Evolutionary conservation across 2,329 filamentous ascomycete genomes (phyloP).

Genomic region (Aspergillus sp.): DNA sequence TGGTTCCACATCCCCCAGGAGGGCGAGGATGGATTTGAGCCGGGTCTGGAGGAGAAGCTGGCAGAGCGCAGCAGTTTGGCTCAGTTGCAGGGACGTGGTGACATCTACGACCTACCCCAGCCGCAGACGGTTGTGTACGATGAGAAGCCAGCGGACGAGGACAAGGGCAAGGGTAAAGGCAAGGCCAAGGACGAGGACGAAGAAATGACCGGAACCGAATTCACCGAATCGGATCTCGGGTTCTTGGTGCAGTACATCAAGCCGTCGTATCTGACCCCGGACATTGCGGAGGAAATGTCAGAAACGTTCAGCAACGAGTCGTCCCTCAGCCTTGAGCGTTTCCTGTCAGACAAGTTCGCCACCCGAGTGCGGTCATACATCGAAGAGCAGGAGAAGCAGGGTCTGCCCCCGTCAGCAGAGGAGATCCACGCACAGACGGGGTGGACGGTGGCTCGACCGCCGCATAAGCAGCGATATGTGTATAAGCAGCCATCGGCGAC

Average conservation of each 20-base stretch:
- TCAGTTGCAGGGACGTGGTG: slow-evolving; percentile 85
- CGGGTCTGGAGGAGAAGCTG: slow-evolving; percentile 80
- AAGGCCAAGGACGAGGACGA: slow-evolving; percentile 50
- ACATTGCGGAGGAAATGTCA: slow-evolving; percentile 75
- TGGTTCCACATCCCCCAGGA: slow-evolving; percentile 98
- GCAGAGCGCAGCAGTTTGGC: slow-evolving; percentile 85
- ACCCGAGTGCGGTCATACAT: slow-evolving; percentile 65
- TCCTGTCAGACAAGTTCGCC: slow-evolving; percentile 73
- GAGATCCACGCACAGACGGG: slow-evolving; percentile 53
- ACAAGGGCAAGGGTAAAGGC: slow-evolving; percentile 31
- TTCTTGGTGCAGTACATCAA: slow-evolving; percentile 87
- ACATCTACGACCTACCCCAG: slow-evolving; percentile 78
- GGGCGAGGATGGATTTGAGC: slow-evolving; percentile 84
- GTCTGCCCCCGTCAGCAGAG: slow-evolving; percentile 36
- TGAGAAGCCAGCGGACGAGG: slow-evolving; percentile 32
- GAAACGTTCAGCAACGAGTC: slow-evolving; percentile 76
- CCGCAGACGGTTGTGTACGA: slow-evolving; percentile 48
- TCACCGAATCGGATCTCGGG: slow-evolving; percentile 74
- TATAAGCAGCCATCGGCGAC: slow-evolving; percentile 57
- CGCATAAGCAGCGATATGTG: slow-evolving; percentile 90
- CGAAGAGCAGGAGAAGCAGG: slow-evolving; percentile 54
- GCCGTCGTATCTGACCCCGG: slow-evolving; percentile 84
- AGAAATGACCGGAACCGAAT: slow-evolving; percentile 43
- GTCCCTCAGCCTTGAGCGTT: slow-evolving; percentile 71
- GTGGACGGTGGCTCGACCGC: slow-evolving; percentile 76